These are phyloP conservation scores for Bipolaris bicolor DNA, from an alignment of 2,329 filamentous ascomycete species.

Conservation along the genomic window DNA sequence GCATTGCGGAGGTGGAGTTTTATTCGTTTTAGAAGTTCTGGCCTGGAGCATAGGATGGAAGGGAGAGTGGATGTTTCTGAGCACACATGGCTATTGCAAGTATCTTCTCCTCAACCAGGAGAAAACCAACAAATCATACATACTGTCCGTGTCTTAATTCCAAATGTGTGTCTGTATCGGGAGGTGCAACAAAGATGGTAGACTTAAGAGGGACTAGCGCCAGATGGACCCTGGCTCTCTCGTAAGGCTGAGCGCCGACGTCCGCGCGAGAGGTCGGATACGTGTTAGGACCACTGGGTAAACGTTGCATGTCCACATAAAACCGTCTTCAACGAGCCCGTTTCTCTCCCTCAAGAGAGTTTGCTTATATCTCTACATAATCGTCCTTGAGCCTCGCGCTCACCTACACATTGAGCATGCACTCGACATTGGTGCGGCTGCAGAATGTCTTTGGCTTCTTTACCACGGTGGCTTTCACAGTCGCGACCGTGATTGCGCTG, in stretches of 20 bases:
- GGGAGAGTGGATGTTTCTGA: neutral
- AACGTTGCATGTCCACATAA: conserved; percentile 17
- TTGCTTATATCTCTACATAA: conserved; percentile 1
- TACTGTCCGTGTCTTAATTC: no score
- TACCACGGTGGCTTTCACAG: conserved; percentile 85
- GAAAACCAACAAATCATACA: neutral
- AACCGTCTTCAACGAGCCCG: conserved; percentile 2
- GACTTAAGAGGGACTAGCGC: conserved; percentile 3
- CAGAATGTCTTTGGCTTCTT: conserved; percentile 98
- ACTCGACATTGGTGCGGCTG: conserved; percentile 80
- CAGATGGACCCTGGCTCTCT: conserved; percentile 13
- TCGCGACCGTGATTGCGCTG: conserved; percentile 79
- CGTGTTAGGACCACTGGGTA: conserved; percentile 43
- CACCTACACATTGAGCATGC: conserved; percentile 63
- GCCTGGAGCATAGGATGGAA: neutral
- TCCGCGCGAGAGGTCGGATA: conserved; percentile 38
- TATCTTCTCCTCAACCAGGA: neutral
- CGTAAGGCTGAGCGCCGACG: conserved; percentile 34
- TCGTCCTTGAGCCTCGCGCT: neutral
- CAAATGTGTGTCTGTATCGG: no score
- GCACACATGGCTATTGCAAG: neutral
- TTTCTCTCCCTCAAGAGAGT: conserved; percentile 3
- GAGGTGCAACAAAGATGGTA: neutral
- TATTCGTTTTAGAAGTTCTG: conserved; percentile 8
- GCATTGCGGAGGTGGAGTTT: conserved; percentile 27